These are phyloP conservation scores for Thecaphora frezii DNA, from an alignment of 1,284 basidiomycete species.

Conservation along the genomic window DNA sequence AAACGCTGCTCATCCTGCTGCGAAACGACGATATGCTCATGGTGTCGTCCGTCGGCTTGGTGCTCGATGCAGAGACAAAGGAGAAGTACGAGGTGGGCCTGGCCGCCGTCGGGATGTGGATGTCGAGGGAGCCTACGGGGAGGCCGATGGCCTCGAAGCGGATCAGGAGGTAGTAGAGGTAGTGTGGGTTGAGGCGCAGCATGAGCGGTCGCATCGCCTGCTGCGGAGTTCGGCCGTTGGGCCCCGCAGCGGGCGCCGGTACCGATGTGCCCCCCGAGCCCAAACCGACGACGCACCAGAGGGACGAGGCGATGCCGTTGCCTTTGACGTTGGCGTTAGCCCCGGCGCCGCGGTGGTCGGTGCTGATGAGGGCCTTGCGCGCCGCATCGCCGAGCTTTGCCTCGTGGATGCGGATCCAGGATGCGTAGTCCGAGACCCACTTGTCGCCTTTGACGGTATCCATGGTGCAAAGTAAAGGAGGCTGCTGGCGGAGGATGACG, in stretches of 20 bases:
- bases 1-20: slow-evolving; percentile 76
- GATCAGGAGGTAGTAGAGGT: slow-evolving; percentile 83
- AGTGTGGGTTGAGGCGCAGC: slow-evolving; percentile 75
- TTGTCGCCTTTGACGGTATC: slow-evolving; percentile 38
- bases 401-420: slow-evolving; percentile 44
- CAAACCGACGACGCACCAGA: slow-evolving; percentile 31
- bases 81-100: slow-evolving; percentile 65
- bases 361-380: background rate
- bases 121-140: slow-evolving; percentile 75
- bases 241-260: background rate
- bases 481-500: too few relatives aligned
- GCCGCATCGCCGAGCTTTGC: slow-evolving; percentile 32
- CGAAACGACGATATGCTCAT: slow-evolving; percentile 75
- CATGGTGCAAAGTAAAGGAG: too few relatives aligned
- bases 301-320: slow-evolving; percentile 9
- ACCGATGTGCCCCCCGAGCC: slow-evolving; percentile 7
- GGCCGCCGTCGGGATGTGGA: slow-evolving; percentile 60
- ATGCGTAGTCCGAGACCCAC: slow-evolving; percentile 43
- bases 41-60: slow-evolving; percentile 63
- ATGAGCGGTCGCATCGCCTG: slow-evolving; percentile 55
- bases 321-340: slow-evolving; percentile 1
- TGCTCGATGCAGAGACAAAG: slow-evolving; percentile 20
- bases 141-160: slow-evolving; percentile 78
- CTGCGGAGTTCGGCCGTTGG: background rate
- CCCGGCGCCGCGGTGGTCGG: slow-evolving; percentile 6